These are phyloP conservation scores for Syncephalis plumigaleata DNA, from an alignment of 371 early-diverging fungal species.

Conservation along the genomic window DNA sequence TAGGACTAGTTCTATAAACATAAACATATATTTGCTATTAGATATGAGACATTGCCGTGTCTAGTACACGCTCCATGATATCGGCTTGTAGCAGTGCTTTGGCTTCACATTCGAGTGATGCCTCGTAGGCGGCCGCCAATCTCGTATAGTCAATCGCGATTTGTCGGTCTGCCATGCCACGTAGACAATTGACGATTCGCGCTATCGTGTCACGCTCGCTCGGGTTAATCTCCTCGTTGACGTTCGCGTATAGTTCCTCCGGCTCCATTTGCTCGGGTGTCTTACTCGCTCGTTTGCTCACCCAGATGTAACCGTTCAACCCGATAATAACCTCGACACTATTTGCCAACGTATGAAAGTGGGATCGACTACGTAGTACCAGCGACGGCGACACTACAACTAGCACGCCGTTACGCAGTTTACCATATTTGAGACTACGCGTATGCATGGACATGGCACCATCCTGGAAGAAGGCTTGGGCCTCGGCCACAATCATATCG, in stretches of 20 bases:
- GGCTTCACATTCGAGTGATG: slow-evolving; percentile 40
- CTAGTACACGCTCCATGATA: slow-evolving; percentile 15
- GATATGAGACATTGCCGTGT: too few species aligned
- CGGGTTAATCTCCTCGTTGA: slow-evolving; percentile 45
- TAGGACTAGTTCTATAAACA: background rate
- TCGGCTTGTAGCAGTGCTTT: slow-evolving; percentile 41
- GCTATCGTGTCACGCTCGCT: slow-evolving; percentile 59
- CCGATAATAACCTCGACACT: slow-evolving; percentile 90
- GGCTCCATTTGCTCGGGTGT: slow-evolving; percentile 27
- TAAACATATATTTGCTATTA: too few species aligned
- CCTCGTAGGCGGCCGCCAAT: slow-evolving; percentile 78
- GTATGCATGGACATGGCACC: slow-evolving; percentile 90
- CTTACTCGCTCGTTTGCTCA: slow-evolving; percentile 55
- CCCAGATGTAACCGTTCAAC: slow-evolving; percentile 94
- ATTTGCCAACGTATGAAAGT: slow-evolving; percentile 71
- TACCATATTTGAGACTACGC: slow-evolving; percentile 91
- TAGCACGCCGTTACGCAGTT: slow-evolving; percentile 83
- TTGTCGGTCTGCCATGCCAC: slow-evolving; percentile 51
- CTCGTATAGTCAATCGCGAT: slow-evolving; percentile 70
- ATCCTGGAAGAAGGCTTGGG: slow-evolving; percentile 79
- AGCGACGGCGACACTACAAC: slow-evolving; percentile 70
- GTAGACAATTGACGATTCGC: slow-evolving; percentile 70
- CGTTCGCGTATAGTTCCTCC: slow-evolving; percentile 55
- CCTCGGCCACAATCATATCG: slow-evolving; percentile 94
- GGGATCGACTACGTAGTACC: slow-evolving; percentile 81